Evolutionary conservation across 1,139 yeast species (phyloP).

Genomic region (Candida sp.): DNA sequence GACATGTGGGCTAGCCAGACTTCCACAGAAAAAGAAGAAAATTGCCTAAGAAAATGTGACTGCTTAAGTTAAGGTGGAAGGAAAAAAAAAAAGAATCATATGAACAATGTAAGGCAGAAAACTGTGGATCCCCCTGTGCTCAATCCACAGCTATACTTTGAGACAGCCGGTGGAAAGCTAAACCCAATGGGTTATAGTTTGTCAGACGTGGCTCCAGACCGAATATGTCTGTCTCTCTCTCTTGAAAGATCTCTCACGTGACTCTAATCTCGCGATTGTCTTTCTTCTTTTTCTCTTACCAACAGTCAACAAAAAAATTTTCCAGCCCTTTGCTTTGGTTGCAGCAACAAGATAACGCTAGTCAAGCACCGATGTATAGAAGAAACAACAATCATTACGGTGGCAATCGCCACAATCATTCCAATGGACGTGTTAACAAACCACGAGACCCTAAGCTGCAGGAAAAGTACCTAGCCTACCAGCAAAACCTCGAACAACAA

Average conservation of each 20-base stretch:
- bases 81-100: not conserved
- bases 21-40: not conserved
- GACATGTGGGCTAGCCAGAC: not conserved
- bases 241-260: too few relatives aligned
- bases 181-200: too few relatives aligned
- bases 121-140: too few relatives aligned
- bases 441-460: conserved; percentile 12
- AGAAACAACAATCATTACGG: conserved; percentile 2
- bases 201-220: too few relatives aligned
- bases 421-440: conserved; percentile 6
- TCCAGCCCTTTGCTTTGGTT: not conserved
- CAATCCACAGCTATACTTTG: too few relatives aligned
- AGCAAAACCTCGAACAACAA: conserved; percentile 47
- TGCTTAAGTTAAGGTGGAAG: not conserved
- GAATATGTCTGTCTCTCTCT: too few relatives aligned
- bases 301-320: not conserved
- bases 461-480: conserved; percentile 25
- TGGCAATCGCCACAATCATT: not conserved
- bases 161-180: too few relatives aligned
- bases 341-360: not conserved
- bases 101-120: too few relatives aligned
- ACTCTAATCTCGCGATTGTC: too few relatives aligned
- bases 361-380: not conserved
- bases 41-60: not conserved
- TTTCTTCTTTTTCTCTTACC: too few relatives aligned